Base-by-base conservation (phyloP, 2,329 filamentous ascomycete species). In the Trichoderma endophyticum region DNA sequence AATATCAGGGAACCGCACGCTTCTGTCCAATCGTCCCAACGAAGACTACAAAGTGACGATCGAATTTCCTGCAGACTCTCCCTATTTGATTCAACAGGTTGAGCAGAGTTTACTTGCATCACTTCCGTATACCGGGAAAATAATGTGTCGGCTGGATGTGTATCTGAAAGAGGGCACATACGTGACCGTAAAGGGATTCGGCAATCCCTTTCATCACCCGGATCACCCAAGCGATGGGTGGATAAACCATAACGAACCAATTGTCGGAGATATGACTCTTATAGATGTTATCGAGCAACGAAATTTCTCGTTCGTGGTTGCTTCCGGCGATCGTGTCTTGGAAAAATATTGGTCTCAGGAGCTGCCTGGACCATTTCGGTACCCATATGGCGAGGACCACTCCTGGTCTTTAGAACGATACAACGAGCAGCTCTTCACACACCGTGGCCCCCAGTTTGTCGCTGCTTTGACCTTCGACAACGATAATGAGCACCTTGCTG, bases 271-370 rank as follows among this genome's bases (percentile, higher is more conserved):
- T 1, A 1, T 3, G 1, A 43, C 18, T 3, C 6, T 43, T 0
- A 7, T 43, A 3, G 39, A 43, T 0, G 9, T 43, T 7, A 6
- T 43, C 1, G 15, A 43, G 7, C 39, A n/a, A 1, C 1, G 18
- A 4, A n/a, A 7, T 1, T 43, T 43, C 15, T n/a, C 15, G 2
- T 43, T 43, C 9, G 15, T 43, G 1, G 39, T 43, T 6, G 3
- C 15, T 18, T 3, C 15, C 15, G 28, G 7, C 1, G 1, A 8
- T 2, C 15, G 3, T 6, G 36, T 8, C 2, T 2, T 43, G 2
- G 39, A n/a, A 5, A 43, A n/a, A n/a, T 1, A 18, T 1, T 43
- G 39, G 39, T 18, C 18, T 1, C 39, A 43, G 6, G 15, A 43
- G 39, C 15, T 43, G 6, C 39, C 39, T 3, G 39, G 18, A 4